Base-by-base conservation (phyloP, 495 filamentous ascomycete species). In the Talaromyces nanjingensis region DNA sequence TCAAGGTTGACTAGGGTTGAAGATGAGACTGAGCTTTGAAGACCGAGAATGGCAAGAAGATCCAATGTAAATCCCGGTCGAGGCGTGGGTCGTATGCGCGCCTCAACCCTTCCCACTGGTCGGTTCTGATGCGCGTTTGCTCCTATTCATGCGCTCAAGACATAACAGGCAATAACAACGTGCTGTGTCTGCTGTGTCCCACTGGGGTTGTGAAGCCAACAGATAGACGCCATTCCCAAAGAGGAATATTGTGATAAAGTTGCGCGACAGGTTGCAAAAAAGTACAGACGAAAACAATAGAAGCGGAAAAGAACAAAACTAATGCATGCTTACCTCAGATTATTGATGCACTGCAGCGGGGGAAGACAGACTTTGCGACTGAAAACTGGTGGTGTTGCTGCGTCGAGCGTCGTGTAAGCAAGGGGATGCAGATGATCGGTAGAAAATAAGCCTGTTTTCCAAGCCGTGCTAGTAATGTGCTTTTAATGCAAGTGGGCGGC, bases 281-380 rank as follows among this genome's bases (percentile, higher is more conserved):
- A 37, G 12, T 12, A 24, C 52, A 11, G 52, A 33, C 24, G 31
- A 37, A 59, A 59, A 59, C 27, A 37, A 37, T 59, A 33, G 56
- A 59, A 59, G 56, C 14, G 37, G 29, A 37, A 37, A 34, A 59
- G 56, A 59, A 59, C 24, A 59, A 59, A 33, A 59, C 27, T 59
- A 59, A 59, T 59, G 56, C 16, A 59, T 8, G 56, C 56, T 59
- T 59, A 59, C 56, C 56, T 59, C 29, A 33, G 31, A 6, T 24
- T 33, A 59, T 59, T 59, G 27, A 59, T 59, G 56, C 56, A 59
- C 22, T 56, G 53, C 45, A 20, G 18, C n/a, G 7, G 45, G 37
- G 45, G 45, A 20, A 20, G 45, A 49, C 5, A 49, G 45, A 20
- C 4, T 49, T 20, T 49, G 45, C 45, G 52, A 29, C 8, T 24